Conservation (phyloP, 768 basidiomycete species). For the Lentinula guzmanii region DNA sequence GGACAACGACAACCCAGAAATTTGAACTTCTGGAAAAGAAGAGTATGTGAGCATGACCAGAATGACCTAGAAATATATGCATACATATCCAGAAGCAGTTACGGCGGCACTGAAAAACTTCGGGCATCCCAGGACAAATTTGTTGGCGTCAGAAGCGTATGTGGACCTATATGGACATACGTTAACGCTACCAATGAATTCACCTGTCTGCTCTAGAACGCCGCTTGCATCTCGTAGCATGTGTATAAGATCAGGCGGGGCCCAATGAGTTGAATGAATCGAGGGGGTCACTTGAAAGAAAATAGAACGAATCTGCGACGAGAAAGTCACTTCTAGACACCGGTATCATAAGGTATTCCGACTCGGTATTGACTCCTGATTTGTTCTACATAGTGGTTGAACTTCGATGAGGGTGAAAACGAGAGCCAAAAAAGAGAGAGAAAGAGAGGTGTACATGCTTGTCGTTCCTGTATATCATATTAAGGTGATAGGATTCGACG, state of each 20-base stretch:
- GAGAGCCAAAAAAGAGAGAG: neutral
- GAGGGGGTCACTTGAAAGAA: neutral
- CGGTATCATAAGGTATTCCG: neutral
- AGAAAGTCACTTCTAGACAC: neutral
- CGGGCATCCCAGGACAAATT: neutral
- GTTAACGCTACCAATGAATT: neutral
- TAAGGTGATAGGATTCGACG: neutral
- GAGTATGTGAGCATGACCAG: neutral
- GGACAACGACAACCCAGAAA: neutral
- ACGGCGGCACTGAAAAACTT: neutral
- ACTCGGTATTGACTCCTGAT: neutral
- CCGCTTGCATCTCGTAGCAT: neutral
- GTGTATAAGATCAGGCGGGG: neutral
- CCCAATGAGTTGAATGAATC: neutral
- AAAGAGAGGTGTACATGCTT: neutral
- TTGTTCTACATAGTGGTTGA: neutral
- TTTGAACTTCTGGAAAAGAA: neutral
- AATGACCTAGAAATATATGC: no score
- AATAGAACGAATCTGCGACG: neutral
- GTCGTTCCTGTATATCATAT: neutral
- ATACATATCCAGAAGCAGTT: neutral
- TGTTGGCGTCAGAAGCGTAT: neutral
- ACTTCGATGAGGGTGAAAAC: neutral
- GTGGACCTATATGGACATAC: neutral
- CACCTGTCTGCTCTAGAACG: neutral